Base-by-base conservation (phyloP, 441 rosid species). In the Adansonia grandidieri region DNA sequence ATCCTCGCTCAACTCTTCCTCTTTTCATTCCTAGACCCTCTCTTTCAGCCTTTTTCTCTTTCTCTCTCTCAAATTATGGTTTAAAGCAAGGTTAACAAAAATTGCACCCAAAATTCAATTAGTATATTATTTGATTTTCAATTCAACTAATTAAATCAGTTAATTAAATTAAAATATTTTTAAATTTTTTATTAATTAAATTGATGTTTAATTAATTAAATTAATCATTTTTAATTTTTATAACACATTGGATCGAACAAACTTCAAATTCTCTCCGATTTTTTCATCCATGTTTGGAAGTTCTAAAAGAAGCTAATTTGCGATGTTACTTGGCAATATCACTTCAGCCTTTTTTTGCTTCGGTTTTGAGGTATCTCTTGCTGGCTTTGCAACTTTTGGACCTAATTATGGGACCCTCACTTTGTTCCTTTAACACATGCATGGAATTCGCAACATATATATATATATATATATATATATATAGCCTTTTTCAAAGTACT, bases 1-100 rank as follows among this genome's bases (percentile, higher is more conserved):
- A 83, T 81, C 84, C 80, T 86, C 85, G 89, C 86, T 87, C 85
- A 84, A 68, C 87, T 74, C 77, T 78, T 17, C 83, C 86, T 74
- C 73, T 44, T 75, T 82, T 79, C 17, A 70, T 70, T 85, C 77
- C 88, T 73, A 78, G 76, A 80, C 82, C 80, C 56, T 45, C 85
- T 32, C 57, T 65, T 20, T 60, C 70, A 19, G 56, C 73, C 44
- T 50, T 63, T 11, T 24, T 58, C 71, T 9, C 17, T 0, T 9
- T 75, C 66, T 83, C 76, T 61, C 68, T 70, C 57, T 56, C 19
- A 40, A 17, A 50, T 72, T 75, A 44, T 14, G 71, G 14, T 19
- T 57, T 22, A 68, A 19, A 32, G 37, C 37, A 32, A 32, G 37
- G 37, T 32, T 32, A 32, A 32, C 37, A 32, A 32, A 32, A 32